Base-by-base conservation (phyloP, 2,329 filamentous ascomycete species). In the Scopulariopsis brevicaulis region DNA sequence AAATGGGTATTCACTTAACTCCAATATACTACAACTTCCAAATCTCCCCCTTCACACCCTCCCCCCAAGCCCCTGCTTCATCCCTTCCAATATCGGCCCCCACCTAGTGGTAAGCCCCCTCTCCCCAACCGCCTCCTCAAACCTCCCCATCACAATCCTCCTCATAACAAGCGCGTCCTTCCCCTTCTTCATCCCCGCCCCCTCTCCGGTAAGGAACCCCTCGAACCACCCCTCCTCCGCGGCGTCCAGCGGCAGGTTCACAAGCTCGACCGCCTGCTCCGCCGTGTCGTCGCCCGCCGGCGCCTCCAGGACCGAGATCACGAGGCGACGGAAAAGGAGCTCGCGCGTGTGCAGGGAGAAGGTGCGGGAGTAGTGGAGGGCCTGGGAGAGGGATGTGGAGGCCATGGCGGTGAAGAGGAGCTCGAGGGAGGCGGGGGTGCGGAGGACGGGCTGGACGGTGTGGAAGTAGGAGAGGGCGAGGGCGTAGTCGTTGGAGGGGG, bases 381-480 rank as follows among this genome's bases (percentile, higher is more conserved):
- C 86, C 65, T 91, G 87, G 0, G 83, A 81, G 5, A 92, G 76
- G 64, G 81, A 89, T 8, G 85, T 83, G 40, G 75, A 75, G 1
- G 84, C 80, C 54, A 94, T 77, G 8, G 87, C 85, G 50, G 81
- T 78, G 64, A 90, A 91, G 37, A 92, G 82, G 8, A 84, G 76
- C 60, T 82, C 77, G 11, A 89, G 76, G 0, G 87, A 82, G 32
- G 77, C 74, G 1, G 80, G 74, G 0, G 78, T 81, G 63, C 81
- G 81, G n/a, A 96, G 74, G 22, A 86, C 82, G 2, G 90, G 90
- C 62, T 85, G 84, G 1, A 87, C 85, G 14, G 86, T 83, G 63
- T 91, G 80, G 71, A 88, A 94, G 71, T 94, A 95, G 12, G 89
- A 86, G 32, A 94, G 77, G 0, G 88, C 81, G 2, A 92, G 77